phyloP scores from a whole-genome alignment of 345 rosid genomes.

The Excoecaria cochinchinensis region DNA sequence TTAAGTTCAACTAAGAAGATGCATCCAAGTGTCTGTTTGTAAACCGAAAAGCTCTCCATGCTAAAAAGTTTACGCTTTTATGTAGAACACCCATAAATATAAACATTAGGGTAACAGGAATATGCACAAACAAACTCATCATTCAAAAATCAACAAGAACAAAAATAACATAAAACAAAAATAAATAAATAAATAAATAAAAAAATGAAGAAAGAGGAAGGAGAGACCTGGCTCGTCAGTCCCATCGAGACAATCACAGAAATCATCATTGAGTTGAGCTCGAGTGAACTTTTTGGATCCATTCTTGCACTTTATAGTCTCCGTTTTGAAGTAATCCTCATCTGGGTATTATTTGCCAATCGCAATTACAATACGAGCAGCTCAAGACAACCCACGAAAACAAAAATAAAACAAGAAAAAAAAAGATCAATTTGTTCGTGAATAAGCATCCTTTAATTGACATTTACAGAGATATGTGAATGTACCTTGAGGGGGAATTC shows the following conservation, averaged over 20 bases:
- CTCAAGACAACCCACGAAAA: background rate
- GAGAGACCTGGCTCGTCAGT: constrained; percentile 81
- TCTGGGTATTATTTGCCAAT: constrained; percentile 42
- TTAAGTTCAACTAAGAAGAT: background rate
- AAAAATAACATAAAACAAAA: background rate
- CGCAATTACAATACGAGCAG: background rate
- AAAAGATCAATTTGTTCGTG: background rate
- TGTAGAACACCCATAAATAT: background rate
- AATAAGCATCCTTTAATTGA: too few relatives aligned
- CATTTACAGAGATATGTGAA: background rate
- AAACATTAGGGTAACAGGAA: background rate
- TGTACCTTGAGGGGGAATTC: constrained; percentile 81
- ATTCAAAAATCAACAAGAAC: background rate
- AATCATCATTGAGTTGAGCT: constrained; percentile 84
- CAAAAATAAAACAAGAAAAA: background rate
- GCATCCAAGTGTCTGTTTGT: background rate
- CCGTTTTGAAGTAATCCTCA: constrained; percentile 59
- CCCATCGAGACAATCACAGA: constrained; percentile 85
- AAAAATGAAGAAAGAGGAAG: background rate
- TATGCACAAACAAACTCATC: background rate
- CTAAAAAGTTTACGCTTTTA: background rate
- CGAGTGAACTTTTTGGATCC: constrained; percentile 72
- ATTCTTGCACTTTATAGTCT: constrained; percentile 59
- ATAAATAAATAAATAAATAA: too few relatives aligned
- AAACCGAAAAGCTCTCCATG: background rate